Evolutionary conservation across 495 filamentous ascomycete species (phyloP).

Genomic region (Penicillium steckii): DNA sequence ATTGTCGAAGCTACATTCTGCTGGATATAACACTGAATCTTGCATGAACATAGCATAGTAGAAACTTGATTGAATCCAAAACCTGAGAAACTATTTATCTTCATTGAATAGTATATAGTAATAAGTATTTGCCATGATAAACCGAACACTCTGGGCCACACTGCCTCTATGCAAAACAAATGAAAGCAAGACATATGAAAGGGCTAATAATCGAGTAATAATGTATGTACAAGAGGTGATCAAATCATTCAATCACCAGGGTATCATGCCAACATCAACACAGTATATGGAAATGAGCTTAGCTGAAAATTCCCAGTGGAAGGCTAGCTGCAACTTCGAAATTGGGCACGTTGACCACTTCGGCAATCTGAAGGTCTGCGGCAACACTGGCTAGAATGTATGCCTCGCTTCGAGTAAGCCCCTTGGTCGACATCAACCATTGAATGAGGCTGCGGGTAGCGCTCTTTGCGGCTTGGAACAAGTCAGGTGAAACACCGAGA

Average conservation of each 20-base stretch:
- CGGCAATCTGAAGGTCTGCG: slow-evolving; percentile 44
- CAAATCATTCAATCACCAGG: slow-evolving; percentile 6
- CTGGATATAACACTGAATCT: no score
- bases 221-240: slow-evolving; percentile 12
- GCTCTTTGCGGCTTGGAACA: slow-evolving; percentile 44
- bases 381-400: slow-evolving; percentile 52
- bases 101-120: no score
- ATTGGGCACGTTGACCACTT: slow-evolving; percentile 52
- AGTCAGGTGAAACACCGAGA: slow-evolving; percentile 42
- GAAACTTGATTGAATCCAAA: no score
- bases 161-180: background rate
- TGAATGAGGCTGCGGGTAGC: slow-evolving; percentile 42
- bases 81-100: no score
- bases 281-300: background rate
- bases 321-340: slow-evolving; percentile 47
- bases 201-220: background rate
- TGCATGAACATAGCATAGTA: no score
- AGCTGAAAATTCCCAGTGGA: slow-evolving; percentile 42
- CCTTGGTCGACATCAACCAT: slow-evolving; percentile 46
- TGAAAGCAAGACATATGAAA: background rate
- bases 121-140: background rate
- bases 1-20: no score
- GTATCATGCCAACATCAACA: slow-evolving; percentile 14
- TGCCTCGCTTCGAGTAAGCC: slow-evolving; percentile 41
- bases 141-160: background rate